Evolutionary conservation across 2,329 filamentous ascomycete genomes (phyloP), one percentile per base, ranked within the genome.

Genomic region (Mycosphaerelloides madeirae): DNA sequence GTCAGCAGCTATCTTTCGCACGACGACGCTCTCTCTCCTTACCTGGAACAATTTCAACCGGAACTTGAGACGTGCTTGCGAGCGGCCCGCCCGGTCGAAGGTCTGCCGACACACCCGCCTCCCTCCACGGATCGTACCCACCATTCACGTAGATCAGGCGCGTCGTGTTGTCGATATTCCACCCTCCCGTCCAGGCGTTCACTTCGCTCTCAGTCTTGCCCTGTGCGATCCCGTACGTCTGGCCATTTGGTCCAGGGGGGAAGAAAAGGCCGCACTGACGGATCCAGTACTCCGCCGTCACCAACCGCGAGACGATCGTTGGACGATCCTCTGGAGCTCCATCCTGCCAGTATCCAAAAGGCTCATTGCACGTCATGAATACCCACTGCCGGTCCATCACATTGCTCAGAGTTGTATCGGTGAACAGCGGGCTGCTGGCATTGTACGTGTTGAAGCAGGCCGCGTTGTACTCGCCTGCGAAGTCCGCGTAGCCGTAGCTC

Each of bases 291-390:
- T 70, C 67, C 2, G 68, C 60, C 9, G 59, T 70, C 36, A 77
- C 67, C 6, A 78, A 64, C 18, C 75, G 71, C 13, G 76, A 78
- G 41, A 78, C 72, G 33, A 81, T 67, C n/a, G 66, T 69, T 3
- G 71, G 63, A 0, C 55, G 60, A 43, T 58, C 62, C 3, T 56
- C 36, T 0, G 78, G 77, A 6, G 76, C 76, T 15, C 73, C 74
- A 48, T 72, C 71, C 58, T 79, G 75, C 71, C 73, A 81, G 61
- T 72, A 78, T 43, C 66, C 74, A 45, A 78, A 74, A n/a, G 79
- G 78, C 59, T 83, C 77, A 57, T 83, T 82, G 68, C 80, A 83
- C 1, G 73, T 68, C 62, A 81, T 71, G 79, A 79, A 83, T 6
- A 68, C 59, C 78, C 78, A 83, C 49, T 79, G 76, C 0, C 77